Evolutionary conservation across 257 asterid species (phyloP).

Genomic region (Ilex asprella): DNA sequence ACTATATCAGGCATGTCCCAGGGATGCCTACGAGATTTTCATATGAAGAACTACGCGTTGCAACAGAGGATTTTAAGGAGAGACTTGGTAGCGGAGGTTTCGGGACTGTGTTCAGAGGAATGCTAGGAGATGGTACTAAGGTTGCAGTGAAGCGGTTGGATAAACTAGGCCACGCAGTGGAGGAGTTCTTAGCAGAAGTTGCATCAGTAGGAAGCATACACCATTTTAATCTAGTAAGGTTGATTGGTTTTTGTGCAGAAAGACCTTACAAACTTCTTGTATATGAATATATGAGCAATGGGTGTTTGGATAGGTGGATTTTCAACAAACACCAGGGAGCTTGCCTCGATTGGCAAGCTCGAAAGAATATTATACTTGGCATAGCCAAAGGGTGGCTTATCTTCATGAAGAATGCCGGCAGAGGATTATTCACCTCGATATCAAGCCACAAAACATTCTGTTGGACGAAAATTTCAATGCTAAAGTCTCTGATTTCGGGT

Average conservation of each 20-base stretch:
- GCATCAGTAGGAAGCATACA: conserved; percentile 23
- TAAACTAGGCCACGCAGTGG: conserved; percentile 21
- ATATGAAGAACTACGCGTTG: conserved; percentile 16
- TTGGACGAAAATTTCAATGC: conserved; percentile 23
- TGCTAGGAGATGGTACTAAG: conserved; percentile 17
- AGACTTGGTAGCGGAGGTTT: conserved; percentile 27
- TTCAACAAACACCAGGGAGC: conserved; percentile 4
- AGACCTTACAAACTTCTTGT: conserved; percentile 28
- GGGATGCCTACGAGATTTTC: conserved; percentile 28
- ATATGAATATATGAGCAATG: conserved; percentile 25
- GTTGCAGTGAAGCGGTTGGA: conserved; percentile 28
- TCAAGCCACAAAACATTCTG: conserved; percentile 26
- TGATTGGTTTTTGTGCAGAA: conserved; percentile 28
- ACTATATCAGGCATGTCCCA: conserved; percentile 19
- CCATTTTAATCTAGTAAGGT: conserved; percentile 24
- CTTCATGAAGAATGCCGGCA: conserved; percentile 29
- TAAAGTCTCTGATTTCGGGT: conserved; percentile 29
- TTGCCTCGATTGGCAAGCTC: conserved; percentile 18
- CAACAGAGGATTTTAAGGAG: conserved; percentile 15
- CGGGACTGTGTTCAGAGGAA: conserved; percentile 25
- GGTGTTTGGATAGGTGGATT: conserved; percentile 29
- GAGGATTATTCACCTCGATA: conserved; percentile 23
- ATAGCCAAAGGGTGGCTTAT: conserved; percentile 27
- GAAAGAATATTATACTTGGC: conserved; percentile 22
- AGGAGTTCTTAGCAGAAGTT: conserved; percentile 27